Evolutionary conservation across 768 basidiomycete genomes (phyloP).

Genomic region (Mycena kentingensis): DNA sequence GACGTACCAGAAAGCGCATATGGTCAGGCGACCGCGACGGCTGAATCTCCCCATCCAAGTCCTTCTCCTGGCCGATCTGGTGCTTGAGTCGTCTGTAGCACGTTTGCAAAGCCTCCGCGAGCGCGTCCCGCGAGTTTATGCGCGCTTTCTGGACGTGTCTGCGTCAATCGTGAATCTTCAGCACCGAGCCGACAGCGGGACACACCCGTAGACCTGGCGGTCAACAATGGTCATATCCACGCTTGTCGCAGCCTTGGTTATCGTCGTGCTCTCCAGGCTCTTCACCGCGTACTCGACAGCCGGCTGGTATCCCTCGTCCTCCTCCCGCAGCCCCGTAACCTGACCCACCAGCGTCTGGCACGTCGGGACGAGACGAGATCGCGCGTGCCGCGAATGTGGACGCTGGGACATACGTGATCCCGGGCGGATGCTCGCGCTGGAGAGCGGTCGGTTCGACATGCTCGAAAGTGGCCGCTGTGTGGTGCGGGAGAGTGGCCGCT

Average conservation of each 20-base stretch:
- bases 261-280: conserved; percentile 56
- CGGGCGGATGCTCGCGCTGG: conserved; percentile 38
- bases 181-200: no score
- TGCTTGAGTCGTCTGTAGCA: conserved; percentile 53
- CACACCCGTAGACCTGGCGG: conserved; percentile 61
- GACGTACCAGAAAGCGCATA: conserved; percentile 65
- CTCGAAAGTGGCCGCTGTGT: conserved; percentile 49
- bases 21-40: conserved; percentile 69
- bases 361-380: conserved; percentile 55
- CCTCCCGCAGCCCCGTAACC: conserved; percentile 51
- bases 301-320: conserved; percentile 46
- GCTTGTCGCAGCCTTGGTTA: conserved; percentile 57
- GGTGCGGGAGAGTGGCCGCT: conserved; percentile 39
- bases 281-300: conserved; percentile 60
- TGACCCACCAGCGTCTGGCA: conserved; percentile 58
- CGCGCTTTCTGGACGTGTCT: conserved; percentile 71
- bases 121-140: conserved; percentile 61
- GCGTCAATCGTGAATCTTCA: no score
- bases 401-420: conserved; percentile 45
- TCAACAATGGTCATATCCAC: conserved; percentile 58
- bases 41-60: conserved; percentile 69
- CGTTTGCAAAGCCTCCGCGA: conserved; percentile 62
- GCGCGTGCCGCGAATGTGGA: conserved; percentile 54
- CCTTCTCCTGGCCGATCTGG: conserved; percentile 49
- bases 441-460: conserved; percentile 41